These are phyloP conservation scores for Furcasterigmium furcatum DNA, from an alignment of 2,329 filamentous ascomycete species.

Conservation along the genomic window DNA sequence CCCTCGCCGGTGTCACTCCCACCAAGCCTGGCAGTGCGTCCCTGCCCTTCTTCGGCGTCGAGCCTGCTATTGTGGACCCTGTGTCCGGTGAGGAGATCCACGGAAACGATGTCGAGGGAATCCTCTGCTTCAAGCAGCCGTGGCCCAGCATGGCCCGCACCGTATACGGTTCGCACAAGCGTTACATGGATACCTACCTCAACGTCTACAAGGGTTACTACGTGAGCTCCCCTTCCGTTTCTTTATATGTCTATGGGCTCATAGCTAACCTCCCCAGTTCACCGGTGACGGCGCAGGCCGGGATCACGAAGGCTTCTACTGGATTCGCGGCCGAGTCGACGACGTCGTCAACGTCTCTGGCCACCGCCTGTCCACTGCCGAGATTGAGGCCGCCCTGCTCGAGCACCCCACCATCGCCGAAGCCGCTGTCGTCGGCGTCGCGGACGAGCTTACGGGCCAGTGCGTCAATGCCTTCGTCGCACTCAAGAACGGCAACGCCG, in stretches of 20 bases:
- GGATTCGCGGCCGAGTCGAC: conserved; percentile 97
- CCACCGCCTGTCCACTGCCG: conserved; percentile 92
- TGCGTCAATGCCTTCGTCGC: conserved; percentile 96
- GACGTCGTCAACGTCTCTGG: conserved; percentile 98
- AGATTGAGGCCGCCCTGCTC: conserved; percentile 95
- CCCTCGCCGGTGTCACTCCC: conserved; percentile 86
- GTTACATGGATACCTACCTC: conserved; percentile 98
- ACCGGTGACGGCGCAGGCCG: conserved; percentile 92
- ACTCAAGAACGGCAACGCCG: conserved; percentile 80
- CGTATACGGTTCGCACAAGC: conserved; percentile 95
- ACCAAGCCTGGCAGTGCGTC: conserved; percentile 97
- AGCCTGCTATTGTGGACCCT: conserved; percentile 95
- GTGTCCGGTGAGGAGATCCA: conserved; percentile 90
- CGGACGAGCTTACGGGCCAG: conserved; percentile 93
- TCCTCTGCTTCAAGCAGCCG: conserved; percentile 92
- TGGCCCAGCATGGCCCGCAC: conserved; percentile 99
- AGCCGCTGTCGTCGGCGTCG: conserved; percentile 89
- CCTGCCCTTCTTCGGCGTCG: conserved; percentile 96
- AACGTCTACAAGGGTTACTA: conserved; percentile 99
- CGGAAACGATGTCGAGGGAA: conserved; percentile 96
- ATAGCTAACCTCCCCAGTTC: conserved; percentile 50
- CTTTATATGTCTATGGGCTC: background rate
- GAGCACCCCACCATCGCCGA: conserved; percentile 90
- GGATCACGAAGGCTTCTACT: conserved; percentile 98
- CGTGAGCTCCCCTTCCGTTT: conserved; percentile 46